Conservation (phyloP, 371 early-diverging fungal species). For the Batrachochytrium dendrobatidis region DNA sequence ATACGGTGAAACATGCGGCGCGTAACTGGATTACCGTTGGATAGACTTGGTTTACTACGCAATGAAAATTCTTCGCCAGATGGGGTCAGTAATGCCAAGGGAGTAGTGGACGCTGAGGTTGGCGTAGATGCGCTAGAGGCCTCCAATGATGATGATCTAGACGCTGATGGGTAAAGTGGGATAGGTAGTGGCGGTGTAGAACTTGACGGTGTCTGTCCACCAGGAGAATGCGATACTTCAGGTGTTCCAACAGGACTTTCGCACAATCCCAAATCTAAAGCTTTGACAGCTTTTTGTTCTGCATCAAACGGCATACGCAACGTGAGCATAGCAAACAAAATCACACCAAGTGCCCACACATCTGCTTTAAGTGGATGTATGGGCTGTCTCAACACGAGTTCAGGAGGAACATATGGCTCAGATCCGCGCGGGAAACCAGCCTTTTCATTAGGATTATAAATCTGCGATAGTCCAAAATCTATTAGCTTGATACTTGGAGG, state of each 20-base stretch:
- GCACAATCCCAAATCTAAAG: no score
- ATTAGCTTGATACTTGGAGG: conserved; percentile 43
- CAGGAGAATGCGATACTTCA: no score
- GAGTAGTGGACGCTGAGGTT: no score
- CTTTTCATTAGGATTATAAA: conserved; percentile 13
- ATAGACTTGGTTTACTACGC: no score
- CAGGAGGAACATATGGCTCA: conserved; percentile 52
- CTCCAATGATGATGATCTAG: not conserved
- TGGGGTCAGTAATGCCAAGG: no score
- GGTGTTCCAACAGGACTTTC: no score
- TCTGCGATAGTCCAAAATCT: conserved; percentile 56
- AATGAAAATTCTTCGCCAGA: no score
- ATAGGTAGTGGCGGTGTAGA: not conserved
- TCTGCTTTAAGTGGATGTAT: conserved; percentile 59
- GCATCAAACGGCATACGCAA: conserved; percentile 69
- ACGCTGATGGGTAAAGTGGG: not conserved
- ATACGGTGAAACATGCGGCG: conserved; percentile 22
- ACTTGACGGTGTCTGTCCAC: not conserved
- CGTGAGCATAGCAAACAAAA: conserved; percentile 69
- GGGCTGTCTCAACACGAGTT: conserved; percentile 44
- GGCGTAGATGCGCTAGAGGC: no score
- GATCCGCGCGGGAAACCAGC: conserved; percentile 17
- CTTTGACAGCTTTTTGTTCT: not conserved
- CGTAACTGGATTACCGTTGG: no score
- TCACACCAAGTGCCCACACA: conserved; percentile 68